Percentiles rank a stretch among this genome's conserved stretches.
Conservation (phyloP, 2,329 filamentous ascomycete species). For the Calonectria pteridis region DNA sequence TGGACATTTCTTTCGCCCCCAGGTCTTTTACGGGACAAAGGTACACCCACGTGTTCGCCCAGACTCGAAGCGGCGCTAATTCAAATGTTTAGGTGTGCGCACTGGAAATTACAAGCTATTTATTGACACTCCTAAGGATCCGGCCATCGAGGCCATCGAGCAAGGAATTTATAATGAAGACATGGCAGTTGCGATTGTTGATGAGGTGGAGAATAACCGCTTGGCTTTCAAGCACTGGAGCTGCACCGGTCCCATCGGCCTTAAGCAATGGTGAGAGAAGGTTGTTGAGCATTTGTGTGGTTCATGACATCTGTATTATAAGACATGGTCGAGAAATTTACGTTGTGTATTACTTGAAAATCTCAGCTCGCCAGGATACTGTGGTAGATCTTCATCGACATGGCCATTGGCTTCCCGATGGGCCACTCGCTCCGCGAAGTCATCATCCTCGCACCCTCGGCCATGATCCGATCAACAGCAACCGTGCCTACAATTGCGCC, state of each 20-base stretch:
- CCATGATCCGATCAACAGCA: not conserved
- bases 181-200: not conserved
- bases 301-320: not conserved
- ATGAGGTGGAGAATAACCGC: not conserved
- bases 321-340: not conserved
- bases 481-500: not conserved
- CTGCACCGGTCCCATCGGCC: not conserved
- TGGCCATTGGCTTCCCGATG: not conserved
- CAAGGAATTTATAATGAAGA: not conserved
- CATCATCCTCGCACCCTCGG: not conserved
- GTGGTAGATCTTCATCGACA: not conserved
- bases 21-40: not conserved
- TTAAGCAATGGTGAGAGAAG: not conserved
- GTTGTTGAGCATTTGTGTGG: not conserved
- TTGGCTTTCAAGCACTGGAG: not conserved
- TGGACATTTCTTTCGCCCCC: not conserved
- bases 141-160: not conserved
- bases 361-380: not conserved
- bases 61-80: not conserved
- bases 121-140: not conserved
- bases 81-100: not conserved
- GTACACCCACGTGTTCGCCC: not conserved
- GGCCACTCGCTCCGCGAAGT: not conserved
- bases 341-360: too few relatives aligned
- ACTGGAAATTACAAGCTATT: not conserved